Conservation (phyloP, 1,284 basidiomycete genomes). For the Malassezia globosa region DNA sequence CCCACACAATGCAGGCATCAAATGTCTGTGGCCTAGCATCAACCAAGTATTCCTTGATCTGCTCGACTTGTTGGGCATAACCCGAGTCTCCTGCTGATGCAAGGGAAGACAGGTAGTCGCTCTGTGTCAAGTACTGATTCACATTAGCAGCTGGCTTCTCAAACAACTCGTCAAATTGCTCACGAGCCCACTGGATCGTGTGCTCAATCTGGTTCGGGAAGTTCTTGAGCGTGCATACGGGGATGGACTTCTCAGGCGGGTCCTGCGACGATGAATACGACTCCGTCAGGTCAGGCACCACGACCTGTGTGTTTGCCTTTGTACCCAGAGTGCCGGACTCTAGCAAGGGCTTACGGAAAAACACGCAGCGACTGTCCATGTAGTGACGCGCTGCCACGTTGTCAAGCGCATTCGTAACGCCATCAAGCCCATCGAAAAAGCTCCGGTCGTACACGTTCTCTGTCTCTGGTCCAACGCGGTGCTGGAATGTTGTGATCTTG, state of each 20-base stretch:
- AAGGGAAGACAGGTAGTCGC: slow-evolving; percentile 87
- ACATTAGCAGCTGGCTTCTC: slow-evolving; percentile 87
- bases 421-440: slow-evolving; percentile 74
- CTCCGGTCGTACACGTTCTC: slow-evolving; percentile 87
- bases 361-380: slow-evolving; percentile 97
- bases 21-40: slow-evolving; percentile 86
- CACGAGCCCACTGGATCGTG: slow-evolving; percentile 89
- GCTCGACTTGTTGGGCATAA: slow-evolving; percentile 59
- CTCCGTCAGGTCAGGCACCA: slow-evolving; percentile 89
- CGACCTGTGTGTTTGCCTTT: slow-evolving; percentile 94
- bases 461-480: slow-evolving; percentile 77
- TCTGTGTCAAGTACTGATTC: slow-evolving; percentile 91
- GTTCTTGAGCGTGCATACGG: slow-evolving; percentile 96
- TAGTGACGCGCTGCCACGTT: slow-evolving; percentile 92
- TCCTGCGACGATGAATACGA: slow-evolving; percentile 98
- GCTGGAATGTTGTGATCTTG: slow-evolving; percentile 80
- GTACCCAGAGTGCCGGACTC: slow-evolving; percentile 98
- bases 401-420: slow-evolving; percentile 99
- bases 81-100: slow-evolving; percentile 52
- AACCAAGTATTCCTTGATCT: slow-evolving; percentile 81
- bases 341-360: slow-evolving; percentile 89
- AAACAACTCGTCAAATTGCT: slow-evolving; percentile 83
- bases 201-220: slow-evolving; percentile 98
- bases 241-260: slow-evolving; percentile 94
- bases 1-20: slow-evolving; percentile 96